phyloP scores from a whole-genome alignment of 805 yeast genomes.

The Kuraishia hungarica region DNA sequence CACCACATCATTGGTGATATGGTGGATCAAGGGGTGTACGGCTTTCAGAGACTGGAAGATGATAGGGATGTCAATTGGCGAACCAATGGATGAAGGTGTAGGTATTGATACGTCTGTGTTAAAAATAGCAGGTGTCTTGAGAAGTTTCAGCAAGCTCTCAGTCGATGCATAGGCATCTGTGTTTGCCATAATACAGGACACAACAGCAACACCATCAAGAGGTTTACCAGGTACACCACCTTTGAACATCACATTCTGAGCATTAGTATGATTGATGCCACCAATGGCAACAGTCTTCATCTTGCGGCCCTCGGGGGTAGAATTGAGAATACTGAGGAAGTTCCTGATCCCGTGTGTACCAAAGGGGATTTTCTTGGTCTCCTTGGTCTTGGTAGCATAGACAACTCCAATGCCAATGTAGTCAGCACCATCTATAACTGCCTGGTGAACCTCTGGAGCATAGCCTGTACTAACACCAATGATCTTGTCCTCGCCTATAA shows the following conservation, averaged over 20 bases:
- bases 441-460: constrained; percentile 45
- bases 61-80: neutral
- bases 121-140: constrained; percentile 17
- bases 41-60: constrained; percentile 7
- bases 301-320: constrained; percentile 13
- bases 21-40: constrained; percentile 64
- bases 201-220: constrained; percentile 83
- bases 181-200: constrained; percentile 74
- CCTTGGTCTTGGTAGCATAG: constrained; percentile 66
- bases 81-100: constrained; percentile 8
- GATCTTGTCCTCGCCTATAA: constrained; percentile 68
- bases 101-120: constrained; percentile 4
- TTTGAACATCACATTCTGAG: constrained; percentile 46
- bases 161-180: constrained; percentile 46
- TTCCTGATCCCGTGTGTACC: constrained; percentile 63
- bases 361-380: constrained; percentile 43
- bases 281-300: constrained; percentile 73
- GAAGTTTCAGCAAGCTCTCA: constrained; percentile 20
- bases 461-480: constrained; percentile 71
- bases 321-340: constrained; percentile 36
- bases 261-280: constrained; percentile 61
- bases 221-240: constrained; percentile 33
- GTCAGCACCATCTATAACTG: constrained; percentile 44
- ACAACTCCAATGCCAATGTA: constrained; percentile 83
- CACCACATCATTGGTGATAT: constrained; percentile 84